Evolutionary conservation across 345 rosid species (phyloP).

Genomic region (Arabis alpina): DNA sequence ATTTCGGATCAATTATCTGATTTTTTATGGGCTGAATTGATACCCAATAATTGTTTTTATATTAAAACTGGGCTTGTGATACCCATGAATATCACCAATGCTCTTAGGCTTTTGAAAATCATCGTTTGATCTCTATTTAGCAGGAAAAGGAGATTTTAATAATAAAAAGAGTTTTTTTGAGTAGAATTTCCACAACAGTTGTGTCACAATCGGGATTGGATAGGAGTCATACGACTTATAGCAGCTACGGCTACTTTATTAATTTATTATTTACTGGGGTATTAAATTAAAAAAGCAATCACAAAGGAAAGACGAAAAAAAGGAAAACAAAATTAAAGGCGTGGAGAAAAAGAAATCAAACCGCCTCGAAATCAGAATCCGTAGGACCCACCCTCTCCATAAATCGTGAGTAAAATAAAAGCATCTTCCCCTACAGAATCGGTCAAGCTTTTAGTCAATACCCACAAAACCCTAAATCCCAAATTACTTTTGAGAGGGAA

Average conservation of each 20-base stretch:
- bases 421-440: constrained; percentile 23
- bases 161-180: no score
- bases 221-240: constrained; percentile 11
- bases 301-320: neutral
- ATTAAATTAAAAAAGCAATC: neutral
- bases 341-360: constrained; percentile 33
- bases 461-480: constrained; percentile 33
- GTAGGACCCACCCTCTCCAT: constrained; percentile 20
- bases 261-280: neutral
- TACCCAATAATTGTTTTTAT: no score
- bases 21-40: no score
- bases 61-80: no score
- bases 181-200: neutral
- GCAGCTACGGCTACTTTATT: constrained; percentile 13
- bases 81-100: no score
- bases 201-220: constrained; percentile 2
- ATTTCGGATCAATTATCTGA: no score
- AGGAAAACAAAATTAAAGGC: neutral
- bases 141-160: no score
- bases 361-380: constrained; percentile 34
- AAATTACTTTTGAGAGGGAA: constrained; percentile 39
- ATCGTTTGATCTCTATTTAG: no score
- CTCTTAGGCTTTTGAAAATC: neutral
- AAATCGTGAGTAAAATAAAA: constrained; percentile 2
- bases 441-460: constrained; percentile 43